Conservation (phyloP, 2,329 filamentous ascomycete species). For the Fusarium brevicatenulatum region DNA sequence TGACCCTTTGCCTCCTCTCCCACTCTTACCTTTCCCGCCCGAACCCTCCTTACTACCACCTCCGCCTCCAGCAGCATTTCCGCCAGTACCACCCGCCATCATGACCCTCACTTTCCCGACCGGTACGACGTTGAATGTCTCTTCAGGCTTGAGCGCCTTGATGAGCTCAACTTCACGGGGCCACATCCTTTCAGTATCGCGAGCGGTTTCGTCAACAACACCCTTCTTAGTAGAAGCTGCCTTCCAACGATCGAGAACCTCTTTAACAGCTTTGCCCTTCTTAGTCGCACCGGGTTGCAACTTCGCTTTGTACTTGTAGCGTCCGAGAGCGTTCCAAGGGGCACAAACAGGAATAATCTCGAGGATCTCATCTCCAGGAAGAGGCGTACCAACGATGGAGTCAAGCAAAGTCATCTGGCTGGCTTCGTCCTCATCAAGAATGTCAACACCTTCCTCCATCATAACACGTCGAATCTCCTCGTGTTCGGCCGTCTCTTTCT, state of each 20-base stretch:
- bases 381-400: conserved; percentile 78
- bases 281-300: conserved; percentile 89
- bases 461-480: conserved; percentile 74
- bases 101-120: conserved; percentile 84
- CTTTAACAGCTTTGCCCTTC: conserved; percentile 93
- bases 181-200: conserved; percentile 81
- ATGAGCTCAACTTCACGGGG: conserved; percentile 87
- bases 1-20: conserved; percentile 54
- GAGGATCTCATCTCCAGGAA: conserved; percentile 84
- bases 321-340: conserved; percentile 70
- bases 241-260: conserved; percentile 86
- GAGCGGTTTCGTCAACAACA: conserved; percentile 68
- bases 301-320: conserved; percentile 94
- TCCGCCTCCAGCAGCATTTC: conserved; percentile 52
- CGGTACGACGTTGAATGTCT: conserved; percentile 82
- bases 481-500: conserved; percentile 78
- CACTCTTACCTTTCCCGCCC: conserved; percentile 49
- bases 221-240: conserved; percentile 68
- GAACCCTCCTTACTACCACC: conserved; percentile 53
- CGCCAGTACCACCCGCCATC: conserved; percentile 62
- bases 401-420: conserved; percentile 69
- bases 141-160: conserved; percentile 81
- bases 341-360: conserved; percentile 72
- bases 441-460: conserved; percentile 68
- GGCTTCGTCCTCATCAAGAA: conserved; percentile 68